Percentiles rank a stretch among this genome's conserved stretches.
phyloP scores from a whole-genome alignment of 805 yeast genomes.

The Barnettozyma vustinii region DNA sequence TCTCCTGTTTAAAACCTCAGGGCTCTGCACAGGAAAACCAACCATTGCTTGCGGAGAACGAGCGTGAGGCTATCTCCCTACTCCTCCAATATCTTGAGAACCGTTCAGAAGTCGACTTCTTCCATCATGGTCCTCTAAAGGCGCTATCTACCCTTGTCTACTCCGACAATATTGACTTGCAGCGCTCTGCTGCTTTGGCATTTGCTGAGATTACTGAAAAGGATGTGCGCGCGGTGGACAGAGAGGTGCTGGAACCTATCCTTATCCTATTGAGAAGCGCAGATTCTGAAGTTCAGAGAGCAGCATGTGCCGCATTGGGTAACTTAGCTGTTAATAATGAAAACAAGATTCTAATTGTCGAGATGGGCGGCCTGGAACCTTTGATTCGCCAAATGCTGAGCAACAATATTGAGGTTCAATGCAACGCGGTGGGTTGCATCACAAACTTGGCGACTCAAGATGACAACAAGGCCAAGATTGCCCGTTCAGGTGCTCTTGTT shows the following conservation, averaged over 20 bases:
- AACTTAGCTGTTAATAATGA: constrained; percentile 95
- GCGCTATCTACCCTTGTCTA: constrained; percentile 91
- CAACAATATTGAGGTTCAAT: constrained; percentile 94
- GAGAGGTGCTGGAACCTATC: constrained; percentile 92
- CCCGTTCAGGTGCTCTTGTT: constrained; percentile 90
- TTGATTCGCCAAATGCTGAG: constrained; percentile 97
- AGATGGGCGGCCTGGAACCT: constrained; percentile 97
- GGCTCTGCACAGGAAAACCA: constrained; percentile 42
- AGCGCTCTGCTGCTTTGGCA: constrained; percentile 95
- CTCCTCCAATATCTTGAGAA: constrained; percentile 86
- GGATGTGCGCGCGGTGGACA: constrained; percentile 83
- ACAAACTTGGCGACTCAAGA: constrained; percentile 98
- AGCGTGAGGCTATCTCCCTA: constrained; percentile 92
- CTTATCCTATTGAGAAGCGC: constrained; percentile 77
- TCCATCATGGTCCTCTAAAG: constrained; percentile 74
- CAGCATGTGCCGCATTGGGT: constrained; percentile 99
- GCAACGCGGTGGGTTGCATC: constrained; percentile 98
- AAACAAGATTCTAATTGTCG: constrained; percentile 88
- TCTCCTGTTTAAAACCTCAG: constrained; percentile 34
- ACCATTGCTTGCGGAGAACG: constrained; percentile 88
- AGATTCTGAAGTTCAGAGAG: constrained; percentile 94
- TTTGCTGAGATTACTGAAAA: constrained; percentile 98
- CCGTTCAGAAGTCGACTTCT: constrained; percentile 82
- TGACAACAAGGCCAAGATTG: constrained; percentile 92
- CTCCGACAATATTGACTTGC: constrained; percentile 90